Evolutionary conservation across 768 basidiomycete species (phyloP).

Genomic region (Scleroderma bovista): DNA sequence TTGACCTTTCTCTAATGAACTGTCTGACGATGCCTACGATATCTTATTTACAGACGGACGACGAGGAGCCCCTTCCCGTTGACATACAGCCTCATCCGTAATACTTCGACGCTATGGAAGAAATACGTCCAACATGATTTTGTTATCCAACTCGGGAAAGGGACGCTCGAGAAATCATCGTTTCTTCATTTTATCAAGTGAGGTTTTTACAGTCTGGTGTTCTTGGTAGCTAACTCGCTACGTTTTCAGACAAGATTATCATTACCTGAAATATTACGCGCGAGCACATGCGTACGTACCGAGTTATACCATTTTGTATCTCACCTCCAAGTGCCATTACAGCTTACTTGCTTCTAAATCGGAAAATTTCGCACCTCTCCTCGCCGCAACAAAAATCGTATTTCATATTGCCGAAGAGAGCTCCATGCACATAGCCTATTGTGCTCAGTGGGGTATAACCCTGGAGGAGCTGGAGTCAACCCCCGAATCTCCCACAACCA

Average conservation of each 20-base stretch:
- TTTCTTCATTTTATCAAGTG: slow-evolving; percentile 87
- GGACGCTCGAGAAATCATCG: slow-evolving; percentile 55
- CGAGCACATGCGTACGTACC: slow-evolving; percentile 64
- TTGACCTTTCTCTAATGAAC: not conserved
- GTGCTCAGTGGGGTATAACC: slow-evolving; percentile 64
- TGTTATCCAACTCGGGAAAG: slow-evolving; percentile 67
- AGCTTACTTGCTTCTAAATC: slow-evolving; percentile 81
- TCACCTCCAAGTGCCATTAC: not conserved
- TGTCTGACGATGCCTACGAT: not conserved
- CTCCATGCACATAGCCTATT: slow-evolving; percentile 64
- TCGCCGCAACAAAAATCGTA: slow-evolving; percentile 58
- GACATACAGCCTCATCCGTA: slow-evolving; percentile 55
- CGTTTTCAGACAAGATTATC: slow-evolving; percentile 67
- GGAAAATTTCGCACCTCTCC: slow-evolving; percentile 54
- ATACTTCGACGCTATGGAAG: slow-evolving; percentile 55
- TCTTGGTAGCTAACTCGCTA: not conserved
- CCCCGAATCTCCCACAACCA: slow-evolving; percentile 64
- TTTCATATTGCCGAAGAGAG: slow-evolving; percentile 64
- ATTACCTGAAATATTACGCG: slow-evolving; percentile 78
- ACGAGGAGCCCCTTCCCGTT: slow-evolving; percentile 62
- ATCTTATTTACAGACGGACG: slow-evolving; percentile 44
- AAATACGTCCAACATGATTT: slow-evolving; percentile 82
- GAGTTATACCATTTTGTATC: not conserved
- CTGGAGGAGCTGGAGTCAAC: slow-evolving; percentile 54
- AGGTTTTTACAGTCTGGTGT: slow-evolving; percentile 10